Evolutionary conservation across 148 eudicot genomes (phyloP).

Genomic region (Rhododendron ovatum): DNA sequence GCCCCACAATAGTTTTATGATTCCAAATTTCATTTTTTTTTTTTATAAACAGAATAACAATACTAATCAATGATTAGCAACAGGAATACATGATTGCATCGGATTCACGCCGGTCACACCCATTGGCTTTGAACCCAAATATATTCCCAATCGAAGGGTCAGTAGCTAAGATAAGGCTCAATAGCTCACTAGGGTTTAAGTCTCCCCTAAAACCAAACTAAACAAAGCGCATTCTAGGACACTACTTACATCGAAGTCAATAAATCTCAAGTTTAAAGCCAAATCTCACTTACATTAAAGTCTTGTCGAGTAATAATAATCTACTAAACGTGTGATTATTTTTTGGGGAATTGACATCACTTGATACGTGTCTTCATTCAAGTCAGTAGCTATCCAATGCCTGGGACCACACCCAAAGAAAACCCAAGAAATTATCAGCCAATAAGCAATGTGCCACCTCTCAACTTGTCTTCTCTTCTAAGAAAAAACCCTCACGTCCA

Average conservation of each 20-base stretch:
- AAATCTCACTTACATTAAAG: not conserved
- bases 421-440: not conserved
- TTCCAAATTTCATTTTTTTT: not conserved
- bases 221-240: not conserved
- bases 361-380: slow-evolving; percentile 5
- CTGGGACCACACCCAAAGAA: not conserved
- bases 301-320: not conserved
- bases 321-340: not conserved
- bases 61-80: not conserved
- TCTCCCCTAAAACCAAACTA: not conserved
- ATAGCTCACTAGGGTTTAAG: no score
- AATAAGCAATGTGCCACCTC: not conserved
- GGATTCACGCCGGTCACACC: not conserved
- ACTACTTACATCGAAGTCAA: not conserved
- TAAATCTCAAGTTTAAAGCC: not conserved
- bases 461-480: not conserved
- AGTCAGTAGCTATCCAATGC: not conserved
- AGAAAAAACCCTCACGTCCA: not conserved
- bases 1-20: not conserved
- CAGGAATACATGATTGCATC: not conserved
- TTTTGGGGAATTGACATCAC: not conserved
- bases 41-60: not conserved
- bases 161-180: no score
- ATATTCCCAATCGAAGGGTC: not conserved
- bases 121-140: not conserved